Evolutionary conservation across 2,329 filamentous ascomycete species (phyloP), one percentile per base, ranked within the genome.

Genomic region (Alternaria longipes): DNA sequence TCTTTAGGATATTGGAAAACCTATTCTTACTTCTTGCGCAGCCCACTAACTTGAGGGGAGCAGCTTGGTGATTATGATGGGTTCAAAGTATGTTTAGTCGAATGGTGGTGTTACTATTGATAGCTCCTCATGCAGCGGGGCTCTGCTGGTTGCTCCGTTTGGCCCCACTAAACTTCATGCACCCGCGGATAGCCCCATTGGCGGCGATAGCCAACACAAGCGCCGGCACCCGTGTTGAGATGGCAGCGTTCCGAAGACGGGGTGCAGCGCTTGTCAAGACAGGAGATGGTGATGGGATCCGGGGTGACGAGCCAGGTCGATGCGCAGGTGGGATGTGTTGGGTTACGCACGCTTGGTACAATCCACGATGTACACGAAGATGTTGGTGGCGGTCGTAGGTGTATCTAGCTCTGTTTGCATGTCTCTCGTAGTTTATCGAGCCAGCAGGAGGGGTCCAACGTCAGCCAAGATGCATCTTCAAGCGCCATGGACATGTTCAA

Each of bases 391-490:
- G 41, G 18, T 57, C 32, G 30, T 55, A 30, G 3, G 16, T 28
- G 34, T 56, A n/a, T 47, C 24, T 38, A 50, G 56, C 50, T 41
- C 47, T 20, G 46, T 46, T 32, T 40, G 38, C 26, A 38, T 49
- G 30, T 46, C 36, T 54, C 54, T 62, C n/a, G 22, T 44, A 46
- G 50, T 40, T 32, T 30, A 4, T 44, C 18, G 44, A 62, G 56
- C 44, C 49, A 63, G 56, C 61, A 60, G 62, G 46, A 54, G 42
- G 49, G 50, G 63, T 71, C 71, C 62, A 71, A 74, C 71, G 72
- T 74, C 68, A 74, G 72, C 72, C 65, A 65, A 60, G 53, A 52
- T 54, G 61, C 41, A 16, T 47, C 50, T 40, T 54, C 24, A 53
- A 55, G 46, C 24, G 42, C 22, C 46, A 44, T 52, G 45, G 24